Evolutionary conservation across 805 yeast species (phyloP).

Genomic region (Kodamaea hsintzibuensis): DNA sequence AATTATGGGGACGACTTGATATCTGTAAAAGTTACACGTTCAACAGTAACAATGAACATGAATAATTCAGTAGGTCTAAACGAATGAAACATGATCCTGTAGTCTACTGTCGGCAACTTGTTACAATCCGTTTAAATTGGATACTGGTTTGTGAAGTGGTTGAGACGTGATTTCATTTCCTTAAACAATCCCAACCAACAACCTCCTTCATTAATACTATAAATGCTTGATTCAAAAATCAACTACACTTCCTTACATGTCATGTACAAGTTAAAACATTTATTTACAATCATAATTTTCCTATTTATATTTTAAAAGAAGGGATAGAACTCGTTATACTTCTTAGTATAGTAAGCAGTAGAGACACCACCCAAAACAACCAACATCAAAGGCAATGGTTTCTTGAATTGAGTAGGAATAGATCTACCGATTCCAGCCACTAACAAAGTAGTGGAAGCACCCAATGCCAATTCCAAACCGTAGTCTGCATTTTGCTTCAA

Average conservation of each 20-base stretch:
- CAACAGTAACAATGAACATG: no score
- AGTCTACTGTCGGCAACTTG: no score
- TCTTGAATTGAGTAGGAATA: slow-evolving; percentile 54
- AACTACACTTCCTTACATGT: background rate
- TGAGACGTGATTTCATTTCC: background rate
- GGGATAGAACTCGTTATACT: slow-evolving; percentile 70
- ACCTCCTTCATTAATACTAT: background rate
- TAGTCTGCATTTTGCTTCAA: slow-evolving; percentile 69
- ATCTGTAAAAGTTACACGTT: no score
- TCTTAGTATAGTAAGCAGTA: slow-evolving; percentile 67
- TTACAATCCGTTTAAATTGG: no score
- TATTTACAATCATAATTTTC: background rate
- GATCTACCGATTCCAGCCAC: slow-evolving; percentile 77
- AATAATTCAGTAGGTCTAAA: no score
- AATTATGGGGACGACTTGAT: no score
- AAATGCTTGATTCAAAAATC: no score
- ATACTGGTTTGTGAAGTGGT: no score
- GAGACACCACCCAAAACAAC: slow-evolving; percentile 63
- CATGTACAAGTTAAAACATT: background rate
- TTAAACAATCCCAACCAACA: background rate
- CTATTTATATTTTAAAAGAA: background rate
- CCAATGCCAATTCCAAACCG: slow-evolving; percentile 81
- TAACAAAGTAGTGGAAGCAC: slow-evolving; percentile 63
- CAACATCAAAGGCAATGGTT: slow-evolving; percentile 75
- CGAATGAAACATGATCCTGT: no score